Conservation (phyloP, 2,329 filamentous ascomycete genomes). For the Apiospora koreana region DNA sequence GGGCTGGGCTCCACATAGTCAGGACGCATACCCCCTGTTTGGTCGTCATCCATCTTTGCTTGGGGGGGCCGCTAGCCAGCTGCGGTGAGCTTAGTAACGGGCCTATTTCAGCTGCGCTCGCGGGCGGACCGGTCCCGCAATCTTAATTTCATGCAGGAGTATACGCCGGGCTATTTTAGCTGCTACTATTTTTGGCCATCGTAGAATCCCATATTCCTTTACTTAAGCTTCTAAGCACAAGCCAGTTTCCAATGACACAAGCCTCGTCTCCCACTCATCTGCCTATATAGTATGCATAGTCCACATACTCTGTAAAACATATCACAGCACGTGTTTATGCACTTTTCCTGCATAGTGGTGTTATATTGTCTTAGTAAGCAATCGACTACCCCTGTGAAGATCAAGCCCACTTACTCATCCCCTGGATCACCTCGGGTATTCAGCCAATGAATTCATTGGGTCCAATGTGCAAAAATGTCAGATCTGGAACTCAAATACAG, state of each 20-base stretch:
- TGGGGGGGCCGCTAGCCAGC: not conserved
- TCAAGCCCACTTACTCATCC: not conserved
- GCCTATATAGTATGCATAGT: not conserved
- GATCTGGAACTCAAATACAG: too few species aligned
- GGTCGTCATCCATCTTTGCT: not conserved
- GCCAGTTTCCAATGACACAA: not conserved
- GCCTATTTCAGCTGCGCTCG: not conserved
- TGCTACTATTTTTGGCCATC: not conserved
- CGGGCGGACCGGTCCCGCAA: constrained; percentile 6
- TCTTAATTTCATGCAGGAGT: not conserved
- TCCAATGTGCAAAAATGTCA: too few species aligned
- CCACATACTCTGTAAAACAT: not conserved
- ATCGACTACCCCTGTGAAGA: not conserved
- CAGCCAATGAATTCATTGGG: not conserved
- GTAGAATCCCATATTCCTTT: not conserved
- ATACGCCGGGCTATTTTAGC: not conserved
- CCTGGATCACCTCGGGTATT: not conserved
- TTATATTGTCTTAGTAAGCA: not conserved
- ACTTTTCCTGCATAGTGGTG: not conserved
- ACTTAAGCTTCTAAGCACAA: not conserved
- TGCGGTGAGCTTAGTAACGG: not conserved
- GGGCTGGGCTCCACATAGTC: not conserved
- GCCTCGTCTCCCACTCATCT: not conserved
- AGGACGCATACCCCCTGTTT: not conserved
- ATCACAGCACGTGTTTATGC: not conserved